A percentile compares a stretch with the other conserved stretches of the same genome.
phyloP scores from a whole-genome alignment of 305 asterid species.

The Fraxinus paxiana region DNA sequence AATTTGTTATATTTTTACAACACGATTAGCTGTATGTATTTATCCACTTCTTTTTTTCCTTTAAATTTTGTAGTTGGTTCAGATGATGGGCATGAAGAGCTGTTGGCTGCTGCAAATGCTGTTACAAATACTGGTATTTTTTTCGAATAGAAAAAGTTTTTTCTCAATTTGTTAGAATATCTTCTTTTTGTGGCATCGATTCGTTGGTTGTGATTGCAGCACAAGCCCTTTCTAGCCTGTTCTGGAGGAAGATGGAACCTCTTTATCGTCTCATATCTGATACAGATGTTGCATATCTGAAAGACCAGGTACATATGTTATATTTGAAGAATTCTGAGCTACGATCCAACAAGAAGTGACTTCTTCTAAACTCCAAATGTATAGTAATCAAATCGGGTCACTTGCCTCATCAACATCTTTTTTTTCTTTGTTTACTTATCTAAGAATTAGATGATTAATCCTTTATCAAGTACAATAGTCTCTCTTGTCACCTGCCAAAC shows the following conservation, averaged over 20 bases:
- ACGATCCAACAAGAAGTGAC: conserved; percentile 11
- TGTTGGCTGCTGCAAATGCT: conserved; percentile 83
- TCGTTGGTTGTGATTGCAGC: conserved; percentile 41
- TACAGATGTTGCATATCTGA: conserved; percentile 56
- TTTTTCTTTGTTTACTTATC: background rate
- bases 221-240: conserved; percentile 66
- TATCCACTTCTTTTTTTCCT: background rate
- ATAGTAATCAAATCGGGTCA: conserved; percentile 7
- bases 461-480: background rate
- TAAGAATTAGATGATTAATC: background rate
- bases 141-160: conserved; percentile 11
- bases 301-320: conserved; percentile 57
- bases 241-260: conserved; percentile 86
- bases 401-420: background rate
- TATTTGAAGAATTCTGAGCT: conserved; percentile 15
- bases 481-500: background rate
- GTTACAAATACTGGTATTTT: conserved; percentile 66
- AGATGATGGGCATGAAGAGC: conserved; percentile 89
- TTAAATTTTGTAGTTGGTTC: conserved; percentile 51
- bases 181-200: conserved; percentile 25
- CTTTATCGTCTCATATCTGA: conserved; percentile 68
- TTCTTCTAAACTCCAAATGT: conserved; percentile 1
- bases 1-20: background rate
- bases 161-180: conserved; percentile 16
- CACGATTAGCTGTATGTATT: conserved; percentile 5